Percentiles rank a stretch among this genome's conserved stretches.
These are phyloP conservation scores for Aleurites moluccanus DNA, from an alignment of 441 rosid genomes.

Conservation along the genomic window DNA sequence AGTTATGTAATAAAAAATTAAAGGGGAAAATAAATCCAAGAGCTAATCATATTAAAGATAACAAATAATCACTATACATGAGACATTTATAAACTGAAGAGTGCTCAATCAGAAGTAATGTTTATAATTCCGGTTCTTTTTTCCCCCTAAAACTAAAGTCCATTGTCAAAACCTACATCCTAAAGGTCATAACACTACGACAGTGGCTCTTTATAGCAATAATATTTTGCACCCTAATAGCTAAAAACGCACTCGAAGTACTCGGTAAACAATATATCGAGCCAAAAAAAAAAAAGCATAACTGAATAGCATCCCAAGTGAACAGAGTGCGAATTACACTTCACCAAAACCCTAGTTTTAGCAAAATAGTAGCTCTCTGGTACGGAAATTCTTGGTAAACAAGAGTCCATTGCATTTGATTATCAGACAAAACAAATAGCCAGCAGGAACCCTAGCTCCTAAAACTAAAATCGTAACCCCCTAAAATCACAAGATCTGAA, in stretches of 20 bases:
- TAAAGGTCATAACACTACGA: neutral
- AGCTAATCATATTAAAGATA: neutral
- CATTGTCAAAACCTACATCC: too few species aligned
- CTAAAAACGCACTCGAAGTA: neutral
- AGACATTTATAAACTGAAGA: too few species aligned
- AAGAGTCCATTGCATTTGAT: neutral
- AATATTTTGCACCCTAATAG: neutral
- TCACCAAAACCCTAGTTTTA: neutral
- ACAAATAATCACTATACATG: too few species aligned
- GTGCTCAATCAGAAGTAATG: too few species aligned
- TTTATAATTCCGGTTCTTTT: too few species aligned
- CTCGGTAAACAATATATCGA: too few species aligned
- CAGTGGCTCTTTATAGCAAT: neutral
- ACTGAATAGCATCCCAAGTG: too few species aligned
- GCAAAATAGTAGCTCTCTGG: neutral
- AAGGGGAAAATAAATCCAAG: neutral
- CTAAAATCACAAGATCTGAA: slow-evolving; percentile 11
- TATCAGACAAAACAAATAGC: neutral
- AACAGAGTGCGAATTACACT: too few species aligned
- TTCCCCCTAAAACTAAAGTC: too few species aligned
- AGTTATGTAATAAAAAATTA: too few species aligned
- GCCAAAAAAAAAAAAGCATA: too few species aligned
- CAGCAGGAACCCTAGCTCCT: neutral
- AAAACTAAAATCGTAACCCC: neutral
- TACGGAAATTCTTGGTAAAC: neutral